phyloP scores from a whole-genome alignment of 2,329 filamentous ascomycete genomes.

The Trichoderma atroviride region DNA sequence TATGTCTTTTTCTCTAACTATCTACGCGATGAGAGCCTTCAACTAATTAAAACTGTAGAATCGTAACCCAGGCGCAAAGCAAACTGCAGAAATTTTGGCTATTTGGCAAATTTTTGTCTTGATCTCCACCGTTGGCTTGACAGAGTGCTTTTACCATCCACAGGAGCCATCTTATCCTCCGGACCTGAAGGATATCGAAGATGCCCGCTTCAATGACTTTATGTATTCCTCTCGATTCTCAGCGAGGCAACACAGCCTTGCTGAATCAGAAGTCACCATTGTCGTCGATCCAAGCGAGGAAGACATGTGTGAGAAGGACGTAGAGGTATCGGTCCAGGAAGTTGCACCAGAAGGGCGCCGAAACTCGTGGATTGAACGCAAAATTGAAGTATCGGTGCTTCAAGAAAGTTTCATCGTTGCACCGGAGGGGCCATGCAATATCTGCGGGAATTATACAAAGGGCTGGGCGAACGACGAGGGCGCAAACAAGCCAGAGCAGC shows the following conservation, averaged over 20 bases:
- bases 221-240: background rate
- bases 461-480: slow-evolving; percentile 29
- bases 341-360: background rate
- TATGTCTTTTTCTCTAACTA: background rate
- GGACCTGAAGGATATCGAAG: background rate
- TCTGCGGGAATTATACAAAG: slow-evolving; percentile 32
- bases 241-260: background rate
- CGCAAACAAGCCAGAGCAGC: slow-evolving; percentile 25
- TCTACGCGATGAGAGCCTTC: no score
- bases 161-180: background rate
- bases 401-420: slow-evolving; percentile 15
- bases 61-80: background rate
- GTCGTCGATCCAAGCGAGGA: background rate
- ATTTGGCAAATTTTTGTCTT: slow-evolving; percentile 23
- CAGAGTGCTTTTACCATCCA: background rate
- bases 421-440: slow-evolving; percentile 1
- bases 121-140: background rate
- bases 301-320: background rate
- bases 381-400: slow-evolving; percentile 15
- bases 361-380: slow-evolving; percentile 15
- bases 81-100: background rate
- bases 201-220: background rate
- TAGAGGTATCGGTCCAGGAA: background rate
- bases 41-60: background rate
- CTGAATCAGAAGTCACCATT: slow-evolving; percentile 9